These are phyloP conservation scores for Salix brachista DNA, from an alignment of 345 rosid genomes.

Conservation along the genomic window DNA sequence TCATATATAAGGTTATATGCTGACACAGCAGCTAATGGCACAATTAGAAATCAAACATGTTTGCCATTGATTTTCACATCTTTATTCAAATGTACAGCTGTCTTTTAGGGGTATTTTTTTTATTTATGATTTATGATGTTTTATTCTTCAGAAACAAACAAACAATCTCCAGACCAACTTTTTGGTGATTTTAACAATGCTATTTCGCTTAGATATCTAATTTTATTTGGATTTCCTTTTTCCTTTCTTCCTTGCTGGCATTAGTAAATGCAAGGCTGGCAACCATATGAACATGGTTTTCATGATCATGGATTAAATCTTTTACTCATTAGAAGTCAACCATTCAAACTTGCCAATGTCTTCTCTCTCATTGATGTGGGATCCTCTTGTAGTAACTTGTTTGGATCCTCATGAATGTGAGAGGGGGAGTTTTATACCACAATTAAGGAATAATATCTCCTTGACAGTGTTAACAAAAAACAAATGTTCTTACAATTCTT, in stretches of 20 bases:
- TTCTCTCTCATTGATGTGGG: background rate
- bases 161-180: background rate
- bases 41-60: background rate
- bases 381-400: background rate
- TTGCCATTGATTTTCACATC: background rate
- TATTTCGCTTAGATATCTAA: background rate
- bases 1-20: background rate
- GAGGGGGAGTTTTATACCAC: background rate
- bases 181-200: background rate
- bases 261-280: background rate
- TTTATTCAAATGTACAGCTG: background rate
- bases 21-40: background rate
- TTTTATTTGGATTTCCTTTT: background rate
- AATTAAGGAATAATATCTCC: background rate
- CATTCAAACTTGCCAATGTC: background rate
- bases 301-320: background rate
- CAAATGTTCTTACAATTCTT: background rate
- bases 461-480: background rate
- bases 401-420: background rate
- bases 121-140: background rate
- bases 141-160: background rate
- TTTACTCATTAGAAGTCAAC: background rate
- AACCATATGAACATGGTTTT: background rate
- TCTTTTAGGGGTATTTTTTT: background rate
- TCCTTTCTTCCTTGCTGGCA: background rate